Evolutionary conservation across 1,284 basidiomycete genomes (phyloP), one percentile per base, ranked within the genome.

Genomic region (Tranzscheliella williamsii): DNA sequence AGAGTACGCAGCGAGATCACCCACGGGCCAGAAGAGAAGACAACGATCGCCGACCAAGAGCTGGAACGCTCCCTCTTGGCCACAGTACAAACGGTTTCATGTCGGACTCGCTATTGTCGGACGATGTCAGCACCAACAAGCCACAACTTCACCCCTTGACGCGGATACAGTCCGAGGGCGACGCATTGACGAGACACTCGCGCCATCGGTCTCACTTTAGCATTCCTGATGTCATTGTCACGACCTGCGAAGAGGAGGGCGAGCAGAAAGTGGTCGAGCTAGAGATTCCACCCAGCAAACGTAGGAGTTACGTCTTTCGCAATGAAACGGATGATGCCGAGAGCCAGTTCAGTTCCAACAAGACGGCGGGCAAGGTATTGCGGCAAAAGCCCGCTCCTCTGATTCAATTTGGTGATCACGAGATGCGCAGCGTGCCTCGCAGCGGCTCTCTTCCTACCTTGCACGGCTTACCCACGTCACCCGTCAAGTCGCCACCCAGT

Each of bases 141-240:
- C 21, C 16, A 18, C 12, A 16, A 15, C 9, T 6, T 35, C 33
- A 35, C n/a, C 16, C 17, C 12, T 5, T 18, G 16, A 18, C 16
- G 4, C 33, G n/a, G 6, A 11, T 15, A 35, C 33, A 35, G 21
- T 20, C 33, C 33, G 33, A 15, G n/a, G n/a, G 7, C 9, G n/a
- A 9, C 26, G 26, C 26, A n/a, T 29, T 32, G 7, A 20, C 31
- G 1, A 47, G 58, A 18, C 60, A 71, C 31, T 42, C 42, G 7
- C 54, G 67, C 4, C 50, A 52, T 8, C 55, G 69, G 20, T 70
- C 67, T 2, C 69, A 72, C 34, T 72, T 72, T 24, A 61, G 55
- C 26, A 72, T 72, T 15, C 69, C 69, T 4, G 69, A 72, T 26
- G 67, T 72, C n/a, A 47, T 67, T 24, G 49, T 72, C 40, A 72